Evolutionary conservation across 768 basidiomycete genomes (phyloP).

Genomic region (Lentinula detonsa): DNA sequence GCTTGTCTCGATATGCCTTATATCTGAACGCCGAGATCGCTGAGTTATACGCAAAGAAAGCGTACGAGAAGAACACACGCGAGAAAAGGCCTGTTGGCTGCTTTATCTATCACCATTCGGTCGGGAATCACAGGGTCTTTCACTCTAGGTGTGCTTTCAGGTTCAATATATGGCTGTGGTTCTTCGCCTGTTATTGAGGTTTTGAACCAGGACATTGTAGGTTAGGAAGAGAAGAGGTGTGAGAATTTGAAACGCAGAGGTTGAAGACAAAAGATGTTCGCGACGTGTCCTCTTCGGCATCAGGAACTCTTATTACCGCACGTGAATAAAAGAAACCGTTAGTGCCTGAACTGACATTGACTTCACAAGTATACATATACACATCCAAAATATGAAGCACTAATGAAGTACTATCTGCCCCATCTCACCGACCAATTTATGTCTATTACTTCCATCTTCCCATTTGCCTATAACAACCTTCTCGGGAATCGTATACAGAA

Average conservation of each 20-base stretch:
- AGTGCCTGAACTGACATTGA: too few species aligned
- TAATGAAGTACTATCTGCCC: slow-evolving; percentile 38
- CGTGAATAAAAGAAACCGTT: too few species aligned
- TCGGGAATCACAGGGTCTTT: slow-evolving; percentile 58
- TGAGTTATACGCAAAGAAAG: neutral
- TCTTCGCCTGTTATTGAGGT: slow-evolving; percentile 30
- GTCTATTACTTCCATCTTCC: slow-evolving; percentile 39
- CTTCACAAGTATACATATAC: neutral
- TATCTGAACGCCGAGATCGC: slow-evolving; percentile 34
- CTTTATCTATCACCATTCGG: slow-evolving; percentile 73
- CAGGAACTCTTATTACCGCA: neutral
- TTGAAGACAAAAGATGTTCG: neutral
- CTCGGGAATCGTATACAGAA: slow-evolving; percentile 31
- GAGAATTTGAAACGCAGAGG: neutral
- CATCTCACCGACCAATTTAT: slow-evolving; percentile 33
- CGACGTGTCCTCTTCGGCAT: neutral
- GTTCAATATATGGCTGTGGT: slow-evolving; percentile 30
- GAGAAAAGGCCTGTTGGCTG: slow-evolving; percentile 82
- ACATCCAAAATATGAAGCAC: slow-evolving; percentile 9
- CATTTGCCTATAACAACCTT: slow-evolving; percentile 32
- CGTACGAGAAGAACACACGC: slow-evolving; percentile 45
- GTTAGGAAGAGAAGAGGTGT: neutral
- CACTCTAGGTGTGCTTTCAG: slow-evolving; percentile 43
- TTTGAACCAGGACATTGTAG: slow-evolving; percentile 62
- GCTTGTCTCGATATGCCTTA: slow-evolving; percentile 58